Evolutionary conservation across 2,329 filamentous ascomycete species (phyloP).

Genomic region (Fusarium albidum): DNA sequence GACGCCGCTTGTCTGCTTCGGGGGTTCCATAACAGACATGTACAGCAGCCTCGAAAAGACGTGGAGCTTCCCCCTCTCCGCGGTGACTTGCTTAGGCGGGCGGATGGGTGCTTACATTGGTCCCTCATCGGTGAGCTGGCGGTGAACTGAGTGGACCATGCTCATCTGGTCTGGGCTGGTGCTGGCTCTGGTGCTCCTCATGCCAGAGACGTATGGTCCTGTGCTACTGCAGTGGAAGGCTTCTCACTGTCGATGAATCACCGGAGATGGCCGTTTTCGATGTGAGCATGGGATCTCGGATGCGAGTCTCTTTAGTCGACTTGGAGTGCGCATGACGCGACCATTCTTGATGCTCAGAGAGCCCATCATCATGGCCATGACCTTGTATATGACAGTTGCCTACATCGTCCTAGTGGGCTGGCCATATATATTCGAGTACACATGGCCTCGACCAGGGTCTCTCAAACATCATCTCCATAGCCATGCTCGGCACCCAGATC

Average conservation of each 20-base stretch:
- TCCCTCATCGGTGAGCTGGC: slow-evolving; percentile 62
- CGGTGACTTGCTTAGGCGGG: slow-evolving; percentile 53
- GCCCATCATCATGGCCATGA: slow-evolving; percentile 52
- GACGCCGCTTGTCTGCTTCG: slow-evolving; percentile 52
- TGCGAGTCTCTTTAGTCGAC: slow-evolving; percentile 59
- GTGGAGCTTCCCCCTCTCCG: slow-evolving; percentile 54
- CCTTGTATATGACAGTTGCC: slow-evolving; percentile 59
- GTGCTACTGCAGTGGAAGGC: slow-evolving; percentile 69
- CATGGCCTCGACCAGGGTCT: slow-evolving; percentile 52
- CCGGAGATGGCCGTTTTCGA: slow-evolving; percentile 66
- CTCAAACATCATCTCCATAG: slow-evolving; percentile 53
- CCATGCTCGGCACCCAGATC: slow-evolving; percentile 51
- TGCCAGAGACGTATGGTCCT: slow-evolving; percentile 71
- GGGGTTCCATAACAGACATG: slow-evolving; percentile 53
- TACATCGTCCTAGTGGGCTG: slow-evolving; percentile 63
- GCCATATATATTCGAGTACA: slow-evolving; percentile 55
- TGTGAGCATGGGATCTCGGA: slow-evolving; percentile 69
- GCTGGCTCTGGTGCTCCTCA: slow-evolving; percentile 63
- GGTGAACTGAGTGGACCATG: slow-evolving; percentile 72
- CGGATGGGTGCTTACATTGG: slow-evolving; percentile 70
- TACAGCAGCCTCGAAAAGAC: slow-evolving; percentile 46
- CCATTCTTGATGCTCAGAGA: slow-evolving; percentile 51
- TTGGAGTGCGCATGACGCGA: slow-evolving; percentile 54
- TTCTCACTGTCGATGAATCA: slow-evolving; percentile 64
- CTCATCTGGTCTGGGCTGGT: slow-evolving; percentile 69